These are phyloP conservation scores for Setomelanomma holmii DNA, from an alignment of 2,329 filamentous ascomycete species.

Conservation along the genomic window DNA sequence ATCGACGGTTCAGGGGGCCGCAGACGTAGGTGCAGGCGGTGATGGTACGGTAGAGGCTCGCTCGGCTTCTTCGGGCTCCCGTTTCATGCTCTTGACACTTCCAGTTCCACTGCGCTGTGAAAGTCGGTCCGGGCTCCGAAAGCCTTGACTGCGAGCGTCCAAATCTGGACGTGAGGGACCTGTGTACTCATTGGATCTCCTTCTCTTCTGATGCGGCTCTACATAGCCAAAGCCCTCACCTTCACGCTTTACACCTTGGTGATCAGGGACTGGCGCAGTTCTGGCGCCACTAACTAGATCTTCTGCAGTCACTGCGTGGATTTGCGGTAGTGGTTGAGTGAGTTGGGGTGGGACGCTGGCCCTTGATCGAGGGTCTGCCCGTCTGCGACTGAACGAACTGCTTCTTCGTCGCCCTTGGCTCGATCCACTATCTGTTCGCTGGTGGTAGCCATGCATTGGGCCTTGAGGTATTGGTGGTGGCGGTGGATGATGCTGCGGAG, in stretches of 20 bases:
- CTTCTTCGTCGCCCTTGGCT: constrained; percentile 41
- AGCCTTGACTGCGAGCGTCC: constrained; percentile 37
- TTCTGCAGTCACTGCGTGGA: constrained; percentile 41
- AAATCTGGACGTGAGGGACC: constrained; percentile 27
- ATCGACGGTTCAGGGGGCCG: neutral
- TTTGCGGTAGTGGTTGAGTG: constrained; percentile 40
- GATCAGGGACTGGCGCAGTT: constrained; percentile 42
- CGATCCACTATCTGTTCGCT: constrained; percentile 42
- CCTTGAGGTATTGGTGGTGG: constrained; percentile 32
- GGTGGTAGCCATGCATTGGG: constrained; percentile 41
- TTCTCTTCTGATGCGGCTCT: constrained; percentile 41
- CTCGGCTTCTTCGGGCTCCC: constrained; percentile 39
- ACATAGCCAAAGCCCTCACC: constrained; percentile 34
- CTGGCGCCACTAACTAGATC: constrained; percentile 45
- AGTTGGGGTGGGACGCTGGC: constrained; percentile 47
- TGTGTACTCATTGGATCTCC: constrained; percentile 35
- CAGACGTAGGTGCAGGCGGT: constrained; percentile 21
- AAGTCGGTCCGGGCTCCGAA: constrained; percentile 41
- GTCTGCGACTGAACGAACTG: constrained; percentile 44
- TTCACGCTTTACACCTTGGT: constrained; percentile 39
- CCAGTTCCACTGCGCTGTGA: constrained; percentile 45
- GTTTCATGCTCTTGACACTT: constrained; percentile 45
- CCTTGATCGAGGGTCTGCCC: constrained; percentile 39
- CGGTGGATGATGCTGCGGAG: constrained; percentile 35
- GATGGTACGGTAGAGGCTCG: constrained; percentile 27